These are phyloP conservation scores for Podospora australis DNA, from an alignment of 495 filamentous ascomycete genomes.

Conservation along the genomic window DNA sequence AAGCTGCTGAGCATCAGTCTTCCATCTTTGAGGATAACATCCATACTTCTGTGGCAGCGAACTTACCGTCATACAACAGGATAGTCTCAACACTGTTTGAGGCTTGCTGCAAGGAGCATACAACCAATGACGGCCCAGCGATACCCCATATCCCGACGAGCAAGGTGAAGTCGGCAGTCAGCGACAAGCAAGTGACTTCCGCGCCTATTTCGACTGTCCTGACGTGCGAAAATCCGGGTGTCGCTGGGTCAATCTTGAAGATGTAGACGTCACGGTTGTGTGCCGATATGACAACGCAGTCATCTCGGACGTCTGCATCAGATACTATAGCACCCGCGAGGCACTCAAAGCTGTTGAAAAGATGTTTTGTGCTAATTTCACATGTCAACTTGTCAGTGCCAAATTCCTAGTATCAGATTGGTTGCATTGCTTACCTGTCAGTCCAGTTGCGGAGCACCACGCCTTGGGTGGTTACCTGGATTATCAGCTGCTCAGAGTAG, in stretches of 20 bases:
- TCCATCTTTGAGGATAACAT: neutral
- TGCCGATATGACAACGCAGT: constrained; percentile 31
- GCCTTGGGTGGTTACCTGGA: constrained; percentile 53
- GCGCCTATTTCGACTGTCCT: constrained; percentile 26
- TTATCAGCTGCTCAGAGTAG: constrained; percentile 23
- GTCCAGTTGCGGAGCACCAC: constrained; percentile 29
- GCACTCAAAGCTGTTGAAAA: constrained; percentile 18
- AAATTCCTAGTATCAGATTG: constrained; percentile 4
- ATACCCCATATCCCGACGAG: constrained; percentile 27
- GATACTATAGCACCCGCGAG: constrained; percentile 18
- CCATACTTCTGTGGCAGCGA: neutral
- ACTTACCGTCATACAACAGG: constrained; percentile 14
- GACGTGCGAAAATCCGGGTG: constrained; percentile 12
- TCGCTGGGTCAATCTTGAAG: constrained; percentile 18
- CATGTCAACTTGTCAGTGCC: neutral
- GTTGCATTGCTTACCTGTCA: neutral
- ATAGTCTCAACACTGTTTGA: neutral
- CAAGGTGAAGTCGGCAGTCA: constrained; percentile 19
- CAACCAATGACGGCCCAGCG: constrained; percentile 20
- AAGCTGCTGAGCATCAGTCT: constrained; percentile 9
- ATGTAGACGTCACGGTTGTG: constrained; percentile 24
- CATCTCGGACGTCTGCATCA: constrained; percentile 26
- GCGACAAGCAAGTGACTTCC: constrained; percentile 36
- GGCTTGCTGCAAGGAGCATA: constrained; percentile 13
- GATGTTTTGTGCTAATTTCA: constrained; percentile 24